A percentile compares a stretch with the other conserved stretches of the same genome.
phyloP scores from a whole-genome alignment of 2,329 filamentous ascomycete genomes.

The Talaromyces atroroseus region DNA sequence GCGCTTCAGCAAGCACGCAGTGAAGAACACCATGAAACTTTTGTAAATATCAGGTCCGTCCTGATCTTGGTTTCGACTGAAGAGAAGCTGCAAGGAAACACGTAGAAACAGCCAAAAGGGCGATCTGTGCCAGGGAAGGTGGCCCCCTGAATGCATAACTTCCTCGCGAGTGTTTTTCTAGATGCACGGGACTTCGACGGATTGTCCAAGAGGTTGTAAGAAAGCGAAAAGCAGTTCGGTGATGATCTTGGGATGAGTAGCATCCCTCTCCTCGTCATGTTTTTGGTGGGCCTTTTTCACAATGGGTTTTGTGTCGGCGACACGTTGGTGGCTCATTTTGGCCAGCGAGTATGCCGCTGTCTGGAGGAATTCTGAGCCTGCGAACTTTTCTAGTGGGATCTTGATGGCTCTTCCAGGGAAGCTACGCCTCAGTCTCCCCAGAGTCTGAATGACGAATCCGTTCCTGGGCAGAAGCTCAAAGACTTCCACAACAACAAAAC shows the following conservation, averaged over 20 bases:
- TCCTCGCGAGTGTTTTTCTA: conserved; percentile 53
- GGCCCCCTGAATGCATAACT: conserved; percentile 38
- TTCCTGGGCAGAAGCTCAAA: conserved; percentile 46
- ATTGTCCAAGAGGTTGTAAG: conserved; percentile 36
- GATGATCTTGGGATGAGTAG: conserved; percentile 46
- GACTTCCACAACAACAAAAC: conserved; percentile 30
- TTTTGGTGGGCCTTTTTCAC: conserved; percentile 34
- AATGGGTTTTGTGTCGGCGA: conserved; percentile 29
- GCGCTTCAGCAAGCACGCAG: conserved; percentile 32
- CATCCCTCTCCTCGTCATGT: conserved; percentile 45
- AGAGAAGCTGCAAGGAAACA: conserved; percentile 42
- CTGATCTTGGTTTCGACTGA: conserved; percentile 3
- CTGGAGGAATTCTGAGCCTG: background rate
- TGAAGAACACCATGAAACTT: conserved; percentile 45
- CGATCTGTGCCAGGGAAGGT: conserved; percentile 47
- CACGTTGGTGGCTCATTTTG: conserved; percentile 33
- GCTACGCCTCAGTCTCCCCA: conserved; percentile 31
- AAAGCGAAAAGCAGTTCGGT: conserved; percentile 48
- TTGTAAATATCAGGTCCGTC: conserved; percentile 41
- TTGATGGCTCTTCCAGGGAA: conserved; percentile 4
- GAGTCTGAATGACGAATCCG: conserved; percentile 30
- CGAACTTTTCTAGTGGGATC: background rate
- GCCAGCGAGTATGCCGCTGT: conserved; percentile 28
- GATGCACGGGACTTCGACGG: conserved; percentile 27
- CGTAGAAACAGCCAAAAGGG: conserved; percentile 53